Conservation (phyloP, 371 early-diverging fungal genomes). For the Mortierella sp. region DNA sequence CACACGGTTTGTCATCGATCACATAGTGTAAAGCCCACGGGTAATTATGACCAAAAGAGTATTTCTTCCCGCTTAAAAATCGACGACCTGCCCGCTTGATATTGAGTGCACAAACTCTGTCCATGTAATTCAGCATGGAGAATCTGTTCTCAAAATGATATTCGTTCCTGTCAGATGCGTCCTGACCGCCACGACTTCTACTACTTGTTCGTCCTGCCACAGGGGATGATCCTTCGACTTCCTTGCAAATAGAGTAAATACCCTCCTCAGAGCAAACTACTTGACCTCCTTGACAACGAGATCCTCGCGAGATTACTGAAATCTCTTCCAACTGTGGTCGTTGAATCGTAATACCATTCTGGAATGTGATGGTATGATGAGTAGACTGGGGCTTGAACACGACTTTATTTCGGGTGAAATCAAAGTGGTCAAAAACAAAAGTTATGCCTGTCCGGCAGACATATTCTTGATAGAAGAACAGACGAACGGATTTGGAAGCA, state of each 20-base stretch:
- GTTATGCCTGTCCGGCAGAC: constrained; percentile 38
- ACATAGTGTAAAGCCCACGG: constrained; percentile 41
- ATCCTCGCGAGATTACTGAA: constrained; percentile 12
- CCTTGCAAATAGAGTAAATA: background rate
- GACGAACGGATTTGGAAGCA: constrained; percentile 28
- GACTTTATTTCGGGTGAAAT: constrained; percentile 29
- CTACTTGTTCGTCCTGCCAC: too few species aligned
- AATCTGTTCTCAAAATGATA: background rate
- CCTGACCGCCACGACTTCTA: too few species aligned
- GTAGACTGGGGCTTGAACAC: constrained; percentile 21
- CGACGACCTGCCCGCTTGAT: constrained; percentile 16
- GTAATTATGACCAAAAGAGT: constrained; percentile 37
- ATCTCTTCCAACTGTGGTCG: constrained; percentile 44
- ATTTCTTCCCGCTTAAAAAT: constrained; percentile 17
- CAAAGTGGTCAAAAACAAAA: constrained; percentile 45
- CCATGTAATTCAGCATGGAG: constrained; percentile 23
- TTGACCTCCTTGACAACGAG: constrained; percentile 4
- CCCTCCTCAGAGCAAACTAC: constrained; percentile 13
- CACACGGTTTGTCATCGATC: constrained; percentile 10
- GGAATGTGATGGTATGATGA: constrained; percentile 24
- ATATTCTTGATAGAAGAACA: constrained; percentile 50
- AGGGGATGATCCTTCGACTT: background rate
- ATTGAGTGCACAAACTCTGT: constrained; percentile 33
- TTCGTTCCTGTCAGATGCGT: background rate
- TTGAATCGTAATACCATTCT: constrained; percentile 32